Percentiles rank a stretch among this genome's conserved stretches.
Conservation (phyloP, 352 stramenopile genomes). For the Pythium phragmiticola region DNA sequence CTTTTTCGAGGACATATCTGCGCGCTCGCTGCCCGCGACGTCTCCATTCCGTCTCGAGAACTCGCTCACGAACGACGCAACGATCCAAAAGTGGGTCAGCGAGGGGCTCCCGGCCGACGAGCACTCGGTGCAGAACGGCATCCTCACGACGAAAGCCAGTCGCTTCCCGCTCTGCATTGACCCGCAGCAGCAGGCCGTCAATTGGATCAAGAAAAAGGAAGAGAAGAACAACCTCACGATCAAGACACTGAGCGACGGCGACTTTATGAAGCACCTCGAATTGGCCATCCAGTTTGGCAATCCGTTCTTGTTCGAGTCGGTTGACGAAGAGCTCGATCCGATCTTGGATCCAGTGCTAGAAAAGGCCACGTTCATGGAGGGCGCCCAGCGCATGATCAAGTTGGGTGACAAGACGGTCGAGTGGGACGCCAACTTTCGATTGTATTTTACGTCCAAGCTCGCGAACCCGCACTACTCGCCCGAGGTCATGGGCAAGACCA, state of each 20-base stretch:
- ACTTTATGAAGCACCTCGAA: slow-evolving; percentile 96
- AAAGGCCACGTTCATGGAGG: slow-evolving; percentile 92
- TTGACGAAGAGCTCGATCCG: slow-evolving; percentile 94
- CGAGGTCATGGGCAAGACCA: slow-evolving; percentile 96
- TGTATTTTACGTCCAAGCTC: slow-evolving; percentile 95
- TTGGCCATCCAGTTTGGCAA: slow-evolving; percentile 95
- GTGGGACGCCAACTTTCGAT: slow-evolving; percentile 91
- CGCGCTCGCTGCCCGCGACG: slow-evolving; percentile 80
- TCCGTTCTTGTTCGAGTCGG: slow-evolving; percentile 94
- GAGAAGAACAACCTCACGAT: slow-evolving; percentile 91
- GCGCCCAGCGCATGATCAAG: slow-evolving; percentile 89
- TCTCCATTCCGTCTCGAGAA: slow-evolving; percentile 87
- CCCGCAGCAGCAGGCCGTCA: slow-evolving; percentile 94
- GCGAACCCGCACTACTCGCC: slow-evolving; percentile 94
- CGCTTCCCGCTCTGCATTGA: slow-evolving; percentile 96
- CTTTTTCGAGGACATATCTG: slow-evolving; percentile 84
- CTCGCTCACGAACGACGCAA: slow-evolving; percentile 92
- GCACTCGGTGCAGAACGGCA: slow-evolving; percentile 95
- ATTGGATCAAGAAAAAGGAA: slow-evolving; percentile 96
- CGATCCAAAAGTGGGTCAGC: slow-evolving; percentile 93
- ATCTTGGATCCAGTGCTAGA: slow-evolving; percentile 94
- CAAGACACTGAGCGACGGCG: slow-evolving; percentile 91
- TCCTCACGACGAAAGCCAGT: slow-evolving; percentile 92
- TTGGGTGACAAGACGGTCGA: slow-evolving; percentile 94
- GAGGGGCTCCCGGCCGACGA: slow-evolving; percentile 93